Percentiles rank a stretch among this genome's conserved stretches.
phyloP scores from a whole-genome alignment of 1,284 basidiomycete species.

The Vanrija sp. region DNA sequence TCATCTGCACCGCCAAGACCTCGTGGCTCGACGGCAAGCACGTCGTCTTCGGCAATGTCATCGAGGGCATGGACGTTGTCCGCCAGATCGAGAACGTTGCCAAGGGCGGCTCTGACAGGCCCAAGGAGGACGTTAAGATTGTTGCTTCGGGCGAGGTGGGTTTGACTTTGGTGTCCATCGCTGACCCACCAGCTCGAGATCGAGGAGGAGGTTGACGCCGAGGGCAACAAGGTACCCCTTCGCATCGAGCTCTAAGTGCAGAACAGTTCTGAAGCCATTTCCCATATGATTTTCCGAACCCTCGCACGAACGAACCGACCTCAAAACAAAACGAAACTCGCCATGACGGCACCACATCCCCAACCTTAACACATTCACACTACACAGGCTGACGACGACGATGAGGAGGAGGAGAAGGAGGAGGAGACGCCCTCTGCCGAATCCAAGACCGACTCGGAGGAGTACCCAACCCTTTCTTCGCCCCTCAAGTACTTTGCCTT shows the following conservation, averaged over 20 bases:
- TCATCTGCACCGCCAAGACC: constrained; percentile 74
- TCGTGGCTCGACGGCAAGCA: constrained; percentile 58
- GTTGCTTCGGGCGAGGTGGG: constrained; percentile 75
- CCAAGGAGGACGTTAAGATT: constrained; percentile 67
- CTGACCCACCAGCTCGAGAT: constrained; percentile 57
- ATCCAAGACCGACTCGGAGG: constrained; percentile 13
- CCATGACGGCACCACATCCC: not conserved
- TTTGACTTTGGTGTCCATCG: not conserved
- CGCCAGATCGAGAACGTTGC: constrained; percentile 63
- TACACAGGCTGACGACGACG: constrained; percentile 6
- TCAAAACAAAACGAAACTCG: too few species aligned
- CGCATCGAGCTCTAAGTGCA: constrained; percentile 76
- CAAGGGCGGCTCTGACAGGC: constrained; percentile 68
- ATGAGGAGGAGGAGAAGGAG: not conserved
- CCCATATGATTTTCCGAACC: constrained; percentile 3
- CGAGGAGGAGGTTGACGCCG: constrained; percentile 58
- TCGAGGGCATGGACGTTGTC: constrained; percentile 86
- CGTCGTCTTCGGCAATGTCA: constrained; percentile 82
- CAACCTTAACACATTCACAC: not conserved
- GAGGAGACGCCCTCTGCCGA: not conserved
- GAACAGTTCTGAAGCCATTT: constrained; percentile 15
- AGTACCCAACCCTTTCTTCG: constrained; percentile 34
- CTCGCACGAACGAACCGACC: not conserved
- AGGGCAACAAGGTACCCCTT: constrained; percentile 82
- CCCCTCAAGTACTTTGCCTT: constrained; percentile 53